Percentiles rank a stretch among this genome's conserved stretches.
These are phyloP conservation scores for Scleroderma citrinum DNA, from an alignment of 768 basidiomycete genomes.

Conservation along the genomic window DNA sequence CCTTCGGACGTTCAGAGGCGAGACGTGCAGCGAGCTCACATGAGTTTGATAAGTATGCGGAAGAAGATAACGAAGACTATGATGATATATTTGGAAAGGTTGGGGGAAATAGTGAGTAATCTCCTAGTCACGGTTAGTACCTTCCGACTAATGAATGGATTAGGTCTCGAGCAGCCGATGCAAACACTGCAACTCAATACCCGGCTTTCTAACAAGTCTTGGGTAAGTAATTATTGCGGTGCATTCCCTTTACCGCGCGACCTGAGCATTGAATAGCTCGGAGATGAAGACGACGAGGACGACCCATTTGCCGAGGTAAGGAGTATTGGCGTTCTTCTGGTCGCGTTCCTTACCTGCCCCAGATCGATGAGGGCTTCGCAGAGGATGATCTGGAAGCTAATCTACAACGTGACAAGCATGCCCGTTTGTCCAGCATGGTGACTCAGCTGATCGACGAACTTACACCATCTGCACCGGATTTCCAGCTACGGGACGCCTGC, in stretches of 20 bases:
- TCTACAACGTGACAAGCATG: constrained; percentile 88
- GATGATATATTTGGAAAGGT: constrained; percentile 90
- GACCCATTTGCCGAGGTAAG: constrained; percentile 93
- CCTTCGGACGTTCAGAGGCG: constrained; percentile 65
- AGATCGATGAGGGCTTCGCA: constrained; percentile 91
- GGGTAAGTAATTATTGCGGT: constrained; percentile 43
- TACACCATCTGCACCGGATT: constrained; percentile 74
- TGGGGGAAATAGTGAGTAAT: constrained; percentile 55
- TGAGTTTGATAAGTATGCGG: constrained; percentile 82
- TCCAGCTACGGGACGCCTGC: constrained; percentile 77
- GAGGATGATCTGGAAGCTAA: constrained; percentile 92
- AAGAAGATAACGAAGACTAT: constrained; percentile 88
- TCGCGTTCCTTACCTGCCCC: constrained; percentile 4
- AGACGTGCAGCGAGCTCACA: constrained; percentile 45
- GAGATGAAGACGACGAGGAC: constrained; percentile 84
- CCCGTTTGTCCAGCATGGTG: constrained; percentile 75
- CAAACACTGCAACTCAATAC: constrained; percentile 84
- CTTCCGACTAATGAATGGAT: constrained; percentile 20
- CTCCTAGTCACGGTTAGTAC: constrained; percentile 3
- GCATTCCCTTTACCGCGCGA: constrained; percentile 1
- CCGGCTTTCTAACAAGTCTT: constrained; percentile 82
- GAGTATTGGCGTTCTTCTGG: background rate
- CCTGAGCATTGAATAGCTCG: constrained; percentile 39
- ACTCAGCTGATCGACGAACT: constrained; percentile 85
- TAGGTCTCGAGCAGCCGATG: constrained; percentile 50